A percentile compares a stretch with the other conserved stretches of the same genome.
These are phyloP conservation scores for Vigna mungo DNA, from an alignment of 306 rosid genomes.

Conservation along the genomic window DNA sequence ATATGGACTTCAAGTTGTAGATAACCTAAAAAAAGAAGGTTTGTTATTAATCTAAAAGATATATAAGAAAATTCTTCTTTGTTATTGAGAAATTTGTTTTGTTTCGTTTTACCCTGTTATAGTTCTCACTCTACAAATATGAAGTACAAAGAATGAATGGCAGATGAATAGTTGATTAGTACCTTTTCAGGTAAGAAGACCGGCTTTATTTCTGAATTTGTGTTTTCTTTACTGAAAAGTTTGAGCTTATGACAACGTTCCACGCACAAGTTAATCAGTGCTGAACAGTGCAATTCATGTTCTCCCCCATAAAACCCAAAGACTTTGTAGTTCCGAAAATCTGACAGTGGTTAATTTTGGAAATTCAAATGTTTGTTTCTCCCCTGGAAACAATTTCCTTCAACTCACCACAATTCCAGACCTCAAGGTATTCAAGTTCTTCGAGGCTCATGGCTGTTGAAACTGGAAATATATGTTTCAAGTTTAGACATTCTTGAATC, in stretches of 20 bases:
- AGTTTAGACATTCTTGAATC: background rate
- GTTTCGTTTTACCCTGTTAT: too few relatives aligned
- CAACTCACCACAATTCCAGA: background rate
- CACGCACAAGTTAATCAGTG: background rate
- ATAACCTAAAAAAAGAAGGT: conserved; percentile 25
- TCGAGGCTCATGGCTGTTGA: background rate
- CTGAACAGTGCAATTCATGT: background rate
- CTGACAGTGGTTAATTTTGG: background rate
- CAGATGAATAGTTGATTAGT: background rate
- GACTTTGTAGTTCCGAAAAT: background rate
- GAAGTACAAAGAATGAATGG: too few relatives aligned
- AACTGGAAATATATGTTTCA: conserved; percentile 36
- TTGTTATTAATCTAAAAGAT: background rate
- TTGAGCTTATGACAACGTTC: background rate
- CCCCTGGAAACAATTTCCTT: background rate
- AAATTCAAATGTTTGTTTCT: background rate
- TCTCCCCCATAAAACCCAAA: conserved; percentile 7
- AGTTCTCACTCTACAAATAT: too few relatives aligned
- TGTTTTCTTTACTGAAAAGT: background rate
- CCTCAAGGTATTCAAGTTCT: background rate
- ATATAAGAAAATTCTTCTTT: background rate
- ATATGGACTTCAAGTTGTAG: conserved; percentile 32
- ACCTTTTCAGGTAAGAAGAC: conserved; percentile 22
- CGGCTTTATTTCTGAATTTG: background rate
- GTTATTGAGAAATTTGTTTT: background rate